A percentile compares a stretch with the other conserved stretches of the same genome.
phyloP scores from a whole-genome alignment of 2,329 filamentous ascomycete species.

The Claviceps pazoutovae region DNA sequence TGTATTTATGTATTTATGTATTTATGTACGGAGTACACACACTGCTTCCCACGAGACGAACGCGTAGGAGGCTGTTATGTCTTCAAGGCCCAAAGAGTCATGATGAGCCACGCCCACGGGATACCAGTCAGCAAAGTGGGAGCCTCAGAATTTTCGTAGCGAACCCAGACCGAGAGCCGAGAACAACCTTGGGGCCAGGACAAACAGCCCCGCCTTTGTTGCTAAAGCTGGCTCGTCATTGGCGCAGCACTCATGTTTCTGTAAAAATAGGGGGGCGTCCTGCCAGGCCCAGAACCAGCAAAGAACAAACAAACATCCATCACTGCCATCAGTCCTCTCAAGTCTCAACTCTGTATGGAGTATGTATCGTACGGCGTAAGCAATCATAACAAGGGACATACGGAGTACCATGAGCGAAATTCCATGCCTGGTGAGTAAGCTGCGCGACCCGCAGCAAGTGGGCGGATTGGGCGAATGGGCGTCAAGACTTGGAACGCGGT shows the following conservation, averaged over 20 bases:
- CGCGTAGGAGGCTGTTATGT: neutral
- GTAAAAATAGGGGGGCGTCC: too few relatives aligned
- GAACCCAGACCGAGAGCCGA: neutral
- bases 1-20: too few relatives aligned
- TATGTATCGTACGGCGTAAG: too few relatives aligned
- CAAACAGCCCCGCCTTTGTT: neutral
- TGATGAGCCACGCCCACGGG: neutral
- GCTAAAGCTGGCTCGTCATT: neutral
- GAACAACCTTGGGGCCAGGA: neutral
- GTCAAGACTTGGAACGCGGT: neutral
- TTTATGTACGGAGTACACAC: too few relatives aligned
- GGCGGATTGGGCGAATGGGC: too few relatives aligned
- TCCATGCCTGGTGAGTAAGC: neutral
- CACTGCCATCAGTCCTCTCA: too few relatives aligned
- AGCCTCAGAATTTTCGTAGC: too few relatives aligned
- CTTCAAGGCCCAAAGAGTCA: neutral
- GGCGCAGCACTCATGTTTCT: neutral
- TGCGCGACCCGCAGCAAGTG: neutral
- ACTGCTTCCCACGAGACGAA: neutral
- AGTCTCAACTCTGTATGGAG: too few relatives aligned
- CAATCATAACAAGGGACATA: too few relatives aligned
- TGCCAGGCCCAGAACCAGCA: too few relatives aligned
- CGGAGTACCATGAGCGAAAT: too few relatives aligned
- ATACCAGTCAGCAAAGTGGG: neutral
- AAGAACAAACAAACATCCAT: neutral